Evolutionary conservation across 2,329 filamentous ascomycete genomes (phyloP).

Genomic region (Fonsecaea erecta): DNA sequence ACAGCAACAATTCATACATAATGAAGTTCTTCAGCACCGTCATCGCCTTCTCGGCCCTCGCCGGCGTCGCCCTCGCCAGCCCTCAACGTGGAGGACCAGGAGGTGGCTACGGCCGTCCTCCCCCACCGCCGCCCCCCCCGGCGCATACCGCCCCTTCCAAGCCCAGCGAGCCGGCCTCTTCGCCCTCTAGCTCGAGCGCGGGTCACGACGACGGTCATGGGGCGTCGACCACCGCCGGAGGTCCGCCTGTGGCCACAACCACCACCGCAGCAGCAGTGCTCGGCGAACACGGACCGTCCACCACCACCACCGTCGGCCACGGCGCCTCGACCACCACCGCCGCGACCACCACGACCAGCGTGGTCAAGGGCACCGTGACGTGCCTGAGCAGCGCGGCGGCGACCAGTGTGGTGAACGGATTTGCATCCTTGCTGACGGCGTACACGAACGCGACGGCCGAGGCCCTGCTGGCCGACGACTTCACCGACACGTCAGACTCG

Average conservation of each 20-base stretch:
- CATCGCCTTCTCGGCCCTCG: constrained; percentile 4
- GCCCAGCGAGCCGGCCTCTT: not conserved
- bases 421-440: constrained; percentile 28
- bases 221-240: no score
- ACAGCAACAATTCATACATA: constrained; percentile 1
- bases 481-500: constrained; percentile 43
- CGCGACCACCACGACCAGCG: not conserved
- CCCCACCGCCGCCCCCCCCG: not conserved
- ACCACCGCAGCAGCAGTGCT: not conserved
- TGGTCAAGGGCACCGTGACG: not conserved
- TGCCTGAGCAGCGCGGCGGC: constrained; percentile 30
- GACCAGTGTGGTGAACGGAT: constrained; percentile 25
- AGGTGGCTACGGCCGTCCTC: not conserved
- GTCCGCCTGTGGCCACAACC: not conserved
- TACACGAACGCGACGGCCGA: constrained; percentile 29
- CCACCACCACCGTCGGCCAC: not conserved
- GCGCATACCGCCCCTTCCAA: not conserved
- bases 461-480: constrained; percentile 38
- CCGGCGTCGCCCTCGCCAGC: constrained; percentile 7
- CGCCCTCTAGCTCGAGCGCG: not conserved
- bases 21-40: constrained; percentile 19
- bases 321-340: not conserved
- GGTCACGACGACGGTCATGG: not conserved
- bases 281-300: not conserved
- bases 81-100: constrained; percentile 1